Base-by-base conservation (phyloP, 257 asterid species). In the Gardenia jasminoides region DNA sequence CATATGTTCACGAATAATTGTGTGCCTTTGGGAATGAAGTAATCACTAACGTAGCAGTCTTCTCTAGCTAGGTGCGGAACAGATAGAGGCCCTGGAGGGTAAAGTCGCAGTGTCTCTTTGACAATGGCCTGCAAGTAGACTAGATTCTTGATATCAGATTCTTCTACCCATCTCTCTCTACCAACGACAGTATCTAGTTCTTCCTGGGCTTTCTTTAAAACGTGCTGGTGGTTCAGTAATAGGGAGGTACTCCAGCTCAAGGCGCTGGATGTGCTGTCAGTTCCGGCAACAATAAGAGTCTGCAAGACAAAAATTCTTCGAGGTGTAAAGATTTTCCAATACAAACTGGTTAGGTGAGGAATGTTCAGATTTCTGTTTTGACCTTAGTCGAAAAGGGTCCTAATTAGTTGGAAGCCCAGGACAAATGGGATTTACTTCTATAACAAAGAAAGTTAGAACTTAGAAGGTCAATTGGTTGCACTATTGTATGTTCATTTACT, bases 211-310 rank as follows among this genome's bases (percentile, higher is more conserved):
- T 47, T 82, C 44, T 48, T 78, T 85, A 88, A 76, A 5, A 72
- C 82, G 13, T 73, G 73, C n/a, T 62, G 47, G 31, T 90, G 77
- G 81, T 88, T 90, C 73, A 86, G 28, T 50, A 90, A 79, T 58
- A 84, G 16, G 10, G 89, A 84, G 16, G 88, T 31, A 72, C 83
- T 36, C 92, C 94, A 88, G 67, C 80, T 85, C 70, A 90, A 33
- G 78, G 78, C 83, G 72, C 80, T 43, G 9, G 88, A 68, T 48
- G 91, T 90, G n/a, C 89, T 86, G 70, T 86, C 92, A 10, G 84
- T 72, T 39, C 94, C 94, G 36, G 87, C 94, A 65, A 85, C 76
- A 20, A 90, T 83, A 13, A 90, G 77, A 80, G 79, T 88, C 93
- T 90, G 84, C 73, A 76, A 16, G 24, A n/a, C n/a, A n/a, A 72